These are phyloP conservation scores for Tolypocladium capitatum DNA, from an alignment of 2,329 filamentous ascomycete genomes.

Conservation along the genomic window DNA sequence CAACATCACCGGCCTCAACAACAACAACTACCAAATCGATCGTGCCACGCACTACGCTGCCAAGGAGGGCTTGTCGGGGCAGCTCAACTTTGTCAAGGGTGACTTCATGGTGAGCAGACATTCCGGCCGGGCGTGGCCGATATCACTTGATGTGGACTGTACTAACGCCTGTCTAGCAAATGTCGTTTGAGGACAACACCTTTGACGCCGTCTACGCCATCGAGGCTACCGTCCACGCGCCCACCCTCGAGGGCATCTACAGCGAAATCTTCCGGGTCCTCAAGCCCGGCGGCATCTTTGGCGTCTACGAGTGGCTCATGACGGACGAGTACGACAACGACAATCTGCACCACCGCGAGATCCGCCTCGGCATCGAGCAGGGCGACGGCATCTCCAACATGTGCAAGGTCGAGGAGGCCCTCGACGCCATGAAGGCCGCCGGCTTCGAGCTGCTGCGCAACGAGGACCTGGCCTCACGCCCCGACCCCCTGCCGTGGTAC, in stretches of 20 bases:
- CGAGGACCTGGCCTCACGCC: slow-evolving; percentile 73
- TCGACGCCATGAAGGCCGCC: slow-evolving; percentile 71
- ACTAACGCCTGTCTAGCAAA: slow-evolving; percentile 33
- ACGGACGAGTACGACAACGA: slow-evolving; percentile 87
- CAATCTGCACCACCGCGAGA: slow-evolving; percentile 73
- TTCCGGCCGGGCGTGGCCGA: no score
- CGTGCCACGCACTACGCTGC: slow-evolving; percentile 75
- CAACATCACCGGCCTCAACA: slow-evolving; percentile 87
- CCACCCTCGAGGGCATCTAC: slow-evolving; percentile 82
- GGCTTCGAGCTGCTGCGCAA: slow-evolving; percentile 75
- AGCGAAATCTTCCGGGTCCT: slow-evolving; percentile 87
- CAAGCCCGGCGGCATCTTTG: slow-evolving; percentile 90
- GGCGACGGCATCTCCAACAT: slow-evolving; percentile 97
- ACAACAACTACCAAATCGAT: slow-evolving; percentile 98
- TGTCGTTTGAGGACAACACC: slow-evolving; percentile 81
- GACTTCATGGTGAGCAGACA: slow-evolving; percentile 69
- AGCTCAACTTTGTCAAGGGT: slow-evolving; percentile 81
- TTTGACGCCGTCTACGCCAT: slow-evolving; percentile 97
- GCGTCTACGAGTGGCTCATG: slow-evolving; percentile 99
- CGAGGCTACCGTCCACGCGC: slow-evolving; percentile 91
- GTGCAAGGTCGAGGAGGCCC: slow-evolving; percentile 71
- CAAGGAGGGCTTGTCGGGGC: slow-evolving; percentile 66
- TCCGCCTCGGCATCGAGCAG: slow-evolving; percentile 87
- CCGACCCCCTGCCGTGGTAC: slow-evolving; percentile 78
- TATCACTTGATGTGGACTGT: not conserved